Evolutionary conservation across 1,284 basidiomycete genomes (phyloP).

Genomic region (Ganoderma boninense): DNA sequence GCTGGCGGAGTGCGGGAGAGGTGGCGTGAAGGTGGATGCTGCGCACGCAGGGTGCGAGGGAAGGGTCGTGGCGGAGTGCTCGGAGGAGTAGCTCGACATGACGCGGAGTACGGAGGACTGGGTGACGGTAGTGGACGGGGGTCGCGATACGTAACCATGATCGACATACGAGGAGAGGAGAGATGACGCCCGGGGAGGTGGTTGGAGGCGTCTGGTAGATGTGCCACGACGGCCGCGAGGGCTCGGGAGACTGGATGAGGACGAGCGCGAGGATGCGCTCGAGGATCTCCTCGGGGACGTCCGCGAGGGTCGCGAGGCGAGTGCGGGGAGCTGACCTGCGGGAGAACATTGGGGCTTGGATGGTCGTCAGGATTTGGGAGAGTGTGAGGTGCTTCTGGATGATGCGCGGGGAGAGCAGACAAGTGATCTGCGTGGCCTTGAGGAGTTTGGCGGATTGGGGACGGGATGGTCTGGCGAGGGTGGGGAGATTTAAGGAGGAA

Average conservation of each 20-base stretch:
- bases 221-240: slow-evolving; percentile 42
- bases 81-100: slow-evolving; percentile 50
- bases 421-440: slow-evolving; percentile 7
- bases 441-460: slow-evolving; percentile 1
- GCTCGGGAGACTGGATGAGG: slow-evolving; percentile 39
- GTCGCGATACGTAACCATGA: slow-evolving; percentile 60
- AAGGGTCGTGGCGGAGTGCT: slow-evolving; percentile 47
- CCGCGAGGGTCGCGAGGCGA: slow-evolving; percentile 40
- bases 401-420: background rate
- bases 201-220: slow-evolving; percentile 27
- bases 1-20: slow-evolving; percentile 36
- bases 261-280: slow-evolving; percentile 56
- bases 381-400: background rate
- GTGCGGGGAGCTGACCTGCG: slow-evolving; percentile 7
- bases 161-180: slow-evolving; percentile 56
- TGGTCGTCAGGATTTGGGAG: background rate
- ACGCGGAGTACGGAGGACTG: slow-evolving; percentile 48
- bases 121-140: slow-evolving; percentile 58
- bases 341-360: background rate
- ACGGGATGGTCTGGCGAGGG: slow-evolving; percentile 9
- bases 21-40: slow-evolving; percentile 47
- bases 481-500: slow-evolving; percentile 29
- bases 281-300: slow-evolving; percentile 65
- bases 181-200: slow-evolving; percentile 35
- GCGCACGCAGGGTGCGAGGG: slow-evolving; percentile 49